Percentiles rank a stretch among this genome's conserved stretches.
Conservation (phyloP, 2,329 filamentous ascomycete genomes). For the Hortaea sp. region DNA sequence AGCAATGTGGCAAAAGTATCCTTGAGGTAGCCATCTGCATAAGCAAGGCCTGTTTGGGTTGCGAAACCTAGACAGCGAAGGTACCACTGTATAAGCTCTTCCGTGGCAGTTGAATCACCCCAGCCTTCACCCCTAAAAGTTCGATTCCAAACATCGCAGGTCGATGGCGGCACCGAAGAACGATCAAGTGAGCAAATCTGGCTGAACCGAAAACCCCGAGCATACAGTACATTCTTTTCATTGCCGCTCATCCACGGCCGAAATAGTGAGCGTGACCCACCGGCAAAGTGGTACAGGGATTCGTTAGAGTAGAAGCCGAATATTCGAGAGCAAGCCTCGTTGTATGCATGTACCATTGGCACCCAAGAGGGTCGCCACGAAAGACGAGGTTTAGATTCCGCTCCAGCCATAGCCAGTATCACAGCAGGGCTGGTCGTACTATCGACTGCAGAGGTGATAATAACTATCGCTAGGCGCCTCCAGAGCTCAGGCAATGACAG, state of each 20-base stretch:
- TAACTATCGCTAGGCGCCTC: neutral
- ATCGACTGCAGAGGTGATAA: neutral
- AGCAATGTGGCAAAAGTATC: neutral
- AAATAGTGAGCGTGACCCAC: neutral
- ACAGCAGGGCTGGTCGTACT: neutral
- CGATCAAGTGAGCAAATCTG: too few species aligned
- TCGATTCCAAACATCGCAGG: neutral
- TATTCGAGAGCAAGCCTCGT: neutral
- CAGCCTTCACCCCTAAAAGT: neutral
- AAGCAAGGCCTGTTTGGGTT: too few species aligned
- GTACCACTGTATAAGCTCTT: neutral
- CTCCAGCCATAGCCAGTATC: neutral
- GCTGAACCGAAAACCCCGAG: too few species aligned
- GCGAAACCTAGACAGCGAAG: neutral
- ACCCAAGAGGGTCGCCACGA: neutral
- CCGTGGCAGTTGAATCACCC: neutral
- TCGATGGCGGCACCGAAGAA: neutral
- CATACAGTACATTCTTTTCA: neutral
- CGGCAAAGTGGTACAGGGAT: neutral
- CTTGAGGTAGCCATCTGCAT: neutral
- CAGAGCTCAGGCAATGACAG: neutral
- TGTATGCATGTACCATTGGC: neutral
- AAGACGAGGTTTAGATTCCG: neutral
- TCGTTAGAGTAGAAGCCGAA: neutral
- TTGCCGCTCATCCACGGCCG: neutral